Evolutionary conservation across 495 filamentous ascomycete species (phyloP), one percentile per base, ranked within the genome.

Genomic region (Aspergillus wentii): DNA sequence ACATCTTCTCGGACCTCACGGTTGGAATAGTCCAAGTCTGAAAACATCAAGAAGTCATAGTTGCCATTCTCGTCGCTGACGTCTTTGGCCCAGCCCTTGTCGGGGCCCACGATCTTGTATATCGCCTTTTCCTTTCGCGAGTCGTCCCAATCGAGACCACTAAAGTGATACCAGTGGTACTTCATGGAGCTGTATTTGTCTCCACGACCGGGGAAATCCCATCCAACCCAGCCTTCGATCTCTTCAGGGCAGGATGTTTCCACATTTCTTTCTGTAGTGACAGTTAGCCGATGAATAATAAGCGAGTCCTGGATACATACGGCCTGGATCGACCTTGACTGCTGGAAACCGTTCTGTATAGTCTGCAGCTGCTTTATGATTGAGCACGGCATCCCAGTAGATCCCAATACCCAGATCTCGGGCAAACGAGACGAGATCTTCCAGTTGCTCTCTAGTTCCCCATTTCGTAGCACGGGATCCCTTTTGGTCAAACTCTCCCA

Each of bases 401-500:
- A 86, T 47, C 1, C 74, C 75, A 3, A 86, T 63, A 1, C 69
- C 70, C 17, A 69, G 35, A n/a, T 69, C 53, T 33, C 73, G 68
- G 0, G 79, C 78, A 14, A 61, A 54, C 15, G 56, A 49, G 5
- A 62, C 54, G 28, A 89, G 52, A 6, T 62, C 54, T n/a, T 77
- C 41, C 14, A 88, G 57, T 26, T 86, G 79, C 15, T 72, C 68
- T 40, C 76, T 82, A 14, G 64, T 70, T n/a, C 84, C 83, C 81
- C 81, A 88, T 62, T 86, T 85, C 13, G 82, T 86, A n/a, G 64
- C 61, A 8, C 66, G 54, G 1, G 61, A 52, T 25, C 79, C 79
- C 46, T 86, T 86, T 46, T 86, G 83, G 47, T 87, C 74, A 46
- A 86, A 88, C 48, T 88, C 84, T 22, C 84, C 83, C 16, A 87